These are phyloP conservation scores for Thalassiosira pacifica DNA, from an alignment of 352 stramenopile genomes.

Conservation along the genomic window DNA sequence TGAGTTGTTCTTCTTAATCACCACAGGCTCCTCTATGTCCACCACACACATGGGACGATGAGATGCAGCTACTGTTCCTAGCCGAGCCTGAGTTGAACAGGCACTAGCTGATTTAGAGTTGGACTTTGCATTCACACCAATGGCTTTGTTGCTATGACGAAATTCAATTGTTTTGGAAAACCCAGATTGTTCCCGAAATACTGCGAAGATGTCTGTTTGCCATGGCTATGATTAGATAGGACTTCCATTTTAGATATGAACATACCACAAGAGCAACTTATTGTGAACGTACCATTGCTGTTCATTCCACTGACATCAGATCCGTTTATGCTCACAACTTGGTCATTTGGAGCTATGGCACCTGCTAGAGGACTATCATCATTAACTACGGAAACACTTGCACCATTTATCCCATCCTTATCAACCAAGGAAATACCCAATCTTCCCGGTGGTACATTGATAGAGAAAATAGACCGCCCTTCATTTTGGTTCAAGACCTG, in stretches of 20 bases:
- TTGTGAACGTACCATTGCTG: constrained; percentile 6
- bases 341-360: neutral
- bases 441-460: constrained; percentile 23
- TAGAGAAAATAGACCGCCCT: no score
- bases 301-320: constrained; percentile 32
- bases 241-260: neutral
- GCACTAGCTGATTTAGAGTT: no score
- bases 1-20: no score
- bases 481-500: no score
- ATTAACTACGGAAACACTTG: constrained; percentile 1
- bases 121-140: no score
- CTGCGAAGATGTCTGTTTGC: neutral
- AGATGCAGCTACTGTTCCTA: no score
- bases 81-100: no score
- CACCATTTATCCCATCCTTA: neutral
- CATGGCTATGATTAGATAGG: neutral
- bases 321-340: constrained; percentile 23
- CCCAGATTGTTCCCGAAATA: neutral
- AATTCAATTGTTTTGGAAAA: neutral
- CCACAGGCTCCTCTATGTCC: no score
- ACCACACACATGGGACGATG: no score
- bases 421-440: constrained; percentile 26
- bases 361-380: neutral
- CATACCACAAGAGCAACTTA: no score
- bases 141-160: neutral